Evolutionary conservation across 495 filamentous ascomycete genomes (phyloP).

Genomic region (Neurospora cerealis): DNA sequence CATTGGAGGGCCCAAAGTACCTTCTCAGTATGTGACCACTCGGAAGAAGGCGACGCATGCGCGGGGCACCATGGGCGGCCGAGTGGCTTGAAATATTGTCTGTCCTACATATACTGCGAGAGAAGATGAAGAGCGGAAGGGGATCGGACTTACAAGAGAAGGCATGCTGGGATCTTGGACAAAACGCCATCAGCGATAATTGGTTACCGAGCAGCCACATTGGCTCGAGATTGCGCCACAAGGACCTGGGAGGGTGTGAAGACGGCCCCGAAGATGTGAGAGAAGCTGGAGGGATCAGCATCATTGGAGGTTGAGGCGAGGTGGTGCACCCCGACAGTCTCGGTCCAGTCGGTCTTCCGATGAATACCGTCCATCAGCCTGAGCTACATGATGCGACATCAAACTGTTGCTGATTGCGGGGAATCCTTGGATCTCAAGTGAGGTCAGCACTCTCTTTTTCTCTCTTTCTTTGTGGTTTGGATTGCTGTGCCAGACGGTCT

Average conservation of each 20-base stretch:
- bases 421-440: neutral
- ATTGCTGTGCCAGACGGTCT: neutral
- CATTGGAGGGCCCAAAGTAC: neutral
- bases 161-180: neutral
- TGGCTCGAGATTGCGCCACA: neutral
- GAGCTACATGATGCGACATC: neutral
- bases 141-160: neutral
- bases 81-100: neutral
- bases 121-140: neutral
- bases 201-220: neutral
- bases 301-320: neutral
- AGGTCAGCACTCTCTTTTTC: neutral
- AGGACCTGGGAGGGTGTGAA: neutral
- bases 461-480: neutral
- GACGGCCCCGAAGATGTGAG: neutral
- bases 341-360: neutral
- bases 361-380: neutral
- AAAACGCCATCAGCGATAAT: neutral
- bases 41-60: neutral
- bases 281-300: neutral
- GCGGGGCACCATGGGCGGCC: neutral
- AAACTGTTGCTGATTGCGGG: neutral
- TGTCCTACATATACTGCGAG: neutral
- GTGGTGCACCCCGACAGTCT: neutral
- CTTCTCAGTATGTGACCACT: neutral